Conservation (phyloP, 768 basidiomycete species). For the Cubamyces sp. region DNA sequence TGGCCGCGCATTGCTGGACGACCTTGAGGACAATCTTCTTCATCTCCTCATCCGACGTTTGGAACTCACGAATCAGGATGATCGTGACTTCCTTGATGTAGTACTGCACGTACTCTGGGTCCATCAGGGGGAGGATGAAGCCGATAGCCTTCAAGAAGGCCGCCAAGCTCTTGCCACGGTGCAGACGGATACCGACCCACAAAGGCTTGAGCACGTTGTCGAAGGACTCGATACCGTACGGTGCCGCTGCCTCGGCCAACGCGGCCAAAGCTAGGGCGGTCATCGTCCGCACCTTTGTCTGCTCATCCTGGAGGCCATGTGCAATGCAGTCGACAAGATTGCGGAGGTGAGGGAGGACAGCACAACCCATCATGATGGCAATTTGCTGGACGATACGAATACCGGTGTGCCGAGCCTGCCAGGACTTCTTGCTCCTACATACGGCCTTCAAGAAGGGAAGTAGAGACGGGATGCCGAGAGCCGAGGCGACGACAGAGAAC, state of each 20-base stretch:
- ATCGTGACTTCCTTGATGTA: slow-evolving; percentile 98
- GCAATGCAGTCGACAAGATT: slow-evolving; percentile 97
- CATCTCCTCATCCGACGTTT: slow-evolving; percentile 99
- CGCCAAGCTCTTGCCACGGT: slow-evolving; percentile 93
- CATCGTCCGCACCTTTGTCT: slow-evolving; percentile 97
- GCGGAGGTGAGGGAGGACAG: slow-evolving; percentile 93
- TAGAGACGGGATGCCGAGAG: slow-evolving; percentile 95
- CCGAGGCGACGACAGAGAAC: slow-evolving; percentile 98
- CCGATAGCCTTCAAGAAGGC: slow-evolving; percentile 98
- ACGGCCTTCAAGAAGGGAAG: slow-evolving; percentile 99
- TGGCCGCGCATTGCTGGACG: slow-evolving; percentile 98
- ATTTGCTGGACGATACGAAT: slow-evolving; percentile 99
- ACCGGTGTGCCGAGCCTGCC: slow-evolving; percentile 99
- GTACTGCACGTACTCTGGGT: slow-evolving; percentile 98
- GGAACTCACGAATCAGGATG: slow-evolving; percentile 97
- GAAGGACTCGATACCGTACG: slow-evolving; percentile 99
- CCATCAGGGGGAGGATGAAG: slow-evolving; percentile 99
- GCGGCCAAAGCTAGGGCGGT: slow-evolving; percentile 91
- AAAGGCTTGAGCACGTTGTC: slow-evolving; percentile 95
- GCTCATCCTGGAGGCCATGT: slow-evolving; percentile 90
- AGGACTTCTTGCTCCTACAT: slow-evolving; percentile 98
- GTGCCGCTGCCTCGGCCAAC: slow-evolving; percentile 94
- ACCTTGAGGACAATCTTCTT: slow-evolving; percentile 99
- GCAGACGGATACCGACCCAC: slow-evolving; percentile 92
- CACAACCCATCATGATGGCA: slow-evolving; percentile 99